A percentile compares a stretch with the other conserved stretches of the same genome.
Conservation (phyloP, 116 monocot genomes). For the Zostera marina region DNA sequence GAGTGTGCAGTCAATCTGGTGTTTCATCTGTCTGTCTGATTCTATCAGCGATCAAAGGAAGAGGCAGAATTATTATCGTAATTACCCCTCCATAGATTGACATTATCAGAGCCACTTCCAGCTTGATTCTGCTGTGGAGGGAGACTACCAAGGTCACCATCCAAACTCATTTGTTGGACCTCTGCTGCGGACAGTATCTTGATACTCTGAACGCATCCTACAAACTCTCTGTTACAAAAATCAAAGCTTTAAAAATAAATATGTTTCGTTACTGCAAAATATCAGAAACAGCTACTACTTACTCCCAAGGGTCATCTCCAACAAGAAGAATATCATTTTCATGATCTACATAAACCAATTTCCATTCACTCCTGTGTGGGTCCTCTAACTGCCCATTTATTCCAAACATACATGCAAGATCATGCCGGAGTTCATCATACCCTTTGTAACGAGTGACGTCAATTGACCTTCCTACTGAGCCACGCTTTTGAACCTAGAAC, state of each 20-base stretch:
- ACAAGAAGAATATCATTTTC: slow-evolving; percentile 90
- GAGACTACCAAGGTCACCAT: slow-evolving; percentile 31
- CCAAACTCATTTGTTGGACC: slow-evolving; percentile 85
- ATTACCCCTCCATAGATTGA: slow-evolving; percentile 12
- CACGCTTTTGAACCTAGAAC: slow-evolving; percentile 80
- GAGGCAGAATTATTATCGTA: slow-evolving; percentile 17
- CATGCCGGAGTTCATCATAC: slow-evolving; percentile 66
- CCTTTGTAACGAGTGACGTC: slow-evolving; percentile 69
- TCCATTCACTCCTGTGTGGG: slow-evolving; percentile 73
- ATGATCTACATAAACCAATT: slow-evolving; percentile 87
- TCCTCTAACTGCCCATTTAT: slow-evolving; percentile 84
- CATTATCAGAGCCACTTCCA: slow-evolving; percentile 28
- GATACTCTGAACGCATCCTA: slow-evolving; percentile 78
- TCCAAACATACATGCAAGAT: slow-evolving; percentile 86
- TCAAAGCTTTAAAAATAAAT: not conserved
- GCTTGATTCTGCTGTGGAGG: slow-evolving; percentile 25
- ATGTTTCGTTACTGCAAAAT: not conserved
- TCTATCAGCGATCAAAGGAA: slow-evolving; percentile 14
- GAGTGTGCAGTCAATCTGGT: too few relatives aligned
- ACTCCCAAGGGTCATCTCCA: slow-evolving; percentile 98
- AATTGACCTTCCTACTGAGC: slow-evolving; percentile 84
- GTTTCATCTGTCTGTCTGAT: not conserved
- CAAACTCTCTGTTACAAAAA: slow-evolving; percentile 50
- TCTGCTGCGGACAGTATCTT: slow-evolving; percentile 70
- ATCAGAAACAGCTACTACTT: slow-evolving; percentile 10